Base-by-base conservation (phyloP, 352 stramenopile genomes). In the Phytopythium mirpurense region DNA sequence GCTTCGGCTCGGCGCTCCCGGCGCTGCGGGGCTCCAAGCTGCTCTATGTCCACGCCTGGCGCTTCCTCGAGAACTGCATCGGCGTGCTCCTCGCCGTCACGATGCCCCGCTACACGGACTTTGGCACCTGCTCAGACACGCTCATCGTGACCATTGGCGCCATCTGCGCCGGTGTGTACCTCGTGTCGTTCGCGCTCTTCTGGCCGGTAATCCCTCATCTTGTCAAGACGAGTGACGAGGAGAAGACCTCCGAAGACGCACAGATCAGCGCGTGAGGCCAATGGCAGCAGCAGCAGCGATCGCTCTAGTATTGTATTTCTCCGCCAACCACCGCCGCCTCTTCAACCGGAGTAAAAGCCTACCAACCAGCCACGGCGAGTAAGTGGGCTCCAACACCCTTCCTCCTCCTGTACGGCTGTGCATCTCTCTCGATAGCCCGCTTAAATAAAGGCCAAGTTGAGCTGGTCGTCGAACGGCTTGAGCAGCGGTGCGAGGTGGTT, bases 391-490 rank as follows among this genome's bases (percentile, higher is more conserved):
- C n/a, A n/a, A n/a, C n/a, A n/a, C n/a, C n/a, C n/a, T n/a, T n/a
- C n/a, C n/a, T n/a, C n/a, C n/a, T n/a, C n/a, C n/a, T n/a, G n/a
- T n/a, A n/a, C 6, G 7, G 32, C 32, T 36, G 6, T 10, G 11
- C 11, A 36, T 11, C 32, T 10, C 11, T 15, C 9, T 43, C 35
- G 35, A 21, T 41, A 14, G 35, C 35, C n/a, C 5, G 6, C 11
- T 72, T 86, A 86, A 70, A 92, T 89, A 82, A 94, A 92, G 31
- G 84, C 79, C 50, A 90, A 64, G 59, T 95, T 93, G 51, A 95
- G 82, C 60, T 95, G 84, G 60, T 95, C 83, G 42, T 89, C 77
- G 62, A 90, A 90, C 14, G 82, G 84, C 54, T 90, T 90, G 53
- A 95, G 77, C 60, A 95, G 56, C 51, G 82, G 82, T 21, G 78